Percentiles rank a stretch among this genome's conserved stretches.
Conservation (phyloP, 805 yeast species). For the Wickerhamiella cacticola region DNA sequence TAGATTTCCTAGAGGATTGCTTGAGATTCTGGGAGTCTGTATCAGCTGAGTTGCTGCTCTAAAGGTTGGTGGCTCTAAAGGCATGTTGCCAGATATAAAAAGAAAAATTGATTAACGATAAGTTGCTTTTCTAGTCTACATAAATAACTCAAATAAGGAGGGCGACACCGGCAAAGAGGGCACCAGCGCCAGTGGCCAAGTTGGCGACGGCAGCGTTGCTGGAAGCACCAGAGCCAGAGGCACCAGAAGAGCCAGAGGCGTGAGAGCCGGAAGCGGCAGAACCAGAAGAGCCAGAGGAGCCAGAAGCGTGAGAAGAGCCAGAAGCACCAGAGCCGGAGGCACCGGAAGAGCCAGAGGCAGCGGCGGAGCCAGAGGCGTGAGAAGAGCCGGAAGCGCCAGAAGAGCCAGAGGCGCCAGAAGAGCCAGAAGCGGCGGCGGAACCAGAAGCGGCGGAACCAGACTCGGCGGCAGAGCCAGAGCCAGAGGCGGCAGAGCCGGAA, state of each 20-base stretch:
- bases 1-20: too few species aligned
- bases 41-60: too few species aligned
- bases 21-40: too few species aligned
- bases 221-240: slow-evolving; percentile 6
- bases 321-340: slow-evolving; percentile 10
- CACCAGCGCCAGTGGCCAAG: slow-evolving; percentile 5
- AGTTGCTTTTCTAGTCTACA: slow-evolving; percentile 5
- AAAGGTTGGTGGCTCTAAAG: too few species aligned
- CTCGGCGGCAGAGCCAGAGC: neutral
- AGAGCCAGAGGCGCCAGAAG: slow-evolving; percentile 10
- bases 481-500: slow-evolving; percentile 1
- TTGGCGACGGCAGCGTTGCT: neutral
- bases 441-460: too few species aligned
- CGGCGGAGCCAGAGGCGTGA: slow-evolving; percentile 12
- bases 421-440: neutral
- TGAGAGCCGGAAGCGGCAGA: slow-evolving; percentile 3
- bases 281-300: neutral
- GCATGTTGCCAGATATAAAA: neutral
- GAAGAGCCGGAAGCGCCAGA: slow-evolving; percentile 1
- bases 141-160: slow-evolving; percentile 4
- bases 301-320: too few species aligned
- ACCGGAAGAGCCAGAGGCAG: slow-evolving; percentile 2
- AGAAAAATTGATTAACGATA: neutral
- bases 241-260: slow-evolving; percentile 11
- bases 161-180: slow-evolving; percentile 7